Conservation (phyloP, 2,329 filamentous ascomycete species). For the Cercospora brassicicola region DNA sequence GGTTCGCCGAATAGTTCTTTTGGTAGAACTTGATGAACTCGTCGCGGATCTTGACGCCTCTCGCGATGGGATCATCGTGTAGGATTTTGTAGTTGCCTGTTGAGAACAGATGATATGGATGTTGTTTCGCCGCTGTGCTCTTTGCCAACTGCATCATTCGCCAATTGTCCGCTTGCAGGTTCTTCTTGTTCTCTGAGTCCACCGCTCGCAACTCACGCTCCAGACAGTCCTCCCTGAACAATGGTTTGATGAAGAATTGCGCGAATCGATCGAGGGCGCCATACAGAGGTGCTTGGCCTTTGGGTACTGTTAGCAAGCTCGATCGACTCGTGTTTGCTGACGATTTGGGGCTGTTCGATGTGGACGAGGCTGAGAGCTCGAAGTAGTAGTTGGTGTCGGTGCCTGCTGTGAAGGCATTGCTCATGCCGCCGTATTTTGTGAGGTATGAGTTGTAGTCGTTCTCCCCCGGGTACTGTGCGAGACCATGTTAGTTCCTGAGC, state of each 20-base stretch:
- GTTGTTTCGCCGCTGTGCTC: constrained; percentile 79
- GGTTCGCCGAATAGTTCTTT: constrained; percentile 86
- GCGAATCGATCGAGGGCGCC: constrained; percentile 88
- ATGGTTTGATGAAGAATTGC: constrained; percentile 86
- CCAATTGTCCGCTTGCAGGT: constrained; percentile 87
- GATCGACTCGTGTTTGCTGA: constrained; percentile 41
- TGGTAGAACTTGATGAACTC: constrained; percentile 92
- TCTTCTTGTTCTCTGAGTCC: constrained; percentile 97
- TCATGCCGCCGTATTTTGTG: constrained; percentile 82
- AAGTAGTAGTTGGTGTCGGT: constrained; percentile 99
- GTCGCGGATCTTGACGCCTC: constrained; percentile 79
- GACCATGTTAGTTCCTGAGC: constrained; percentile 20
- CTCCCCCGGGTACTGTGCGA: constrained; percentile 74
- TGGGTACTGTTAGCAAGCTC: constrained; percentile 39
- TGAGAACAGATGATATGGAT: constrained; percentile 88
- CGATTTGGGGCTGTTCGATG: constrained; percentile 52
- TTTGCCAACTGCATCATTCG: constrained; percentile 84
- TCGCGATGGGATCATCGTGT: constrained; percentile 75
- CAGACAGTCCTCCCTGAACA: constrained; percentile 80
- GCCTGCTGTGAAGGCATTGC: constrained; percentile 90
- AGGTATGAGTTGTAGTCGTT: constrained; percentile 96
- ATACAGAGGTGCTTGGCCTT: constrained; percentile 62
- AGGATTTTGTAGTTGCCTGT: constrained; percentile 86
- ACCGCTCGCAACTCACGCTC: constrained; percentile 86
- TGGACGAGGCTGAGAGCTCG: constrained; percentile 79